These are phyloP conservation scores for Fusarium acutatum DNA, from an alignment of 2,329 filamentous ascomycete species.

Conservation along the genomic window DNA sequence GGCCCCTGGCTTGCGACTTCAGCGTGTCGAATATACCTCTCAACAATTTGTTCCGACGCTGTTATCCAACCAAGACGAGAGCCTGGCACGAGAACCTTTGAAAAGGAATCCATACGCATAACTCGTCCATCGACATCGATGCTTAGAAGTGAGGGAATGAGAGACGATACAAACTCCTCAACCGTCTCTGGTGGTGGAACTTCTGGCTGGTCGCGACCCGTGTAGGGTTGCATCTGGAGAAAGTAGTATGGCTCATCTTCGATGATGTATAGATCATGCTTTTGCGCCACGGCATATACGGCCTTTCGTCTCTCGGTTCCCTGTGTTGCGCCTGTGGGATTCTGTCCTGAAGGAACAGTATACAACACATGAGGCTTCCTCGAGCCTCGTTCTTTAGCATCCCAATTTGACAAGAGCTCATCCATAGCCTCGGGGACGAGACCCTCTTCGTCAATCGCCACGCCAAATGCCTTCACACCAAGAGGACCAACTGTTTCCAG, in stretches of 20 bases:
- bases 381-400: slow-evolving; percentile 52
- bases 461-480: slow-evolving; percentile 61
- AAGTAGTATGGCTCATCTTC: slow-evolving; percentile 98
- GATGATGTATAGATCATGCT: slow-evolving; percentile 86
- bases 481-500: slow-evolving; percentile 66
- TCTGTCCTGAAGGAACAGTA: slow-evolving; percentile 80
- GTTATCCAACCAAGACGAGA: slow-evolving; percentile 89
- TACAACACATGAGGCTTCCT: slow-evolving; percentile 66
- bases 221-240: slow-evolving; percentile 85
- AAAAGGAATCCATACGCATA: slow-evolving; percentile 91
- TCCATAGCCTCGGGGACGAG: slow-evolving; percentile 62
- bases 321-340: slow-evolving; percentile 89
- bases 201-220: slow-evolving; percentile 58
- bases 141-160: slow-evolving; percentile 74
- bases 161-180: slow-evolving; percentile 73
- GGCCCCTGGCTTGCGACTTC: slow-evolving; percentile 89
- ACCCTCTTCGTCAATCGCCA: slow-evolving; percentile 62
- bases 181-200: slow-evolving; percentile 67
- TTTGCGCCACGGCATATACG: slow-evolving; percentile 80
- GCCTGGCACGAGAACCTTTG: slow-evolving; percentile 87
- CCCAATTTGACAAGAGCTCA: slow-evolving; percentile 60
- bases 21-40: slow-evolving; percentile 82
- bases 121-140: slow-evolving; percentile 89
- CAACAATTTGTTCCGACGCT: slow-evolving; percentile 82
- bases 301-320: slow-evolving; percentile 70